phyloP scores from a whole-genome alignment of 768 basidiomycete species.

The Psilocybe cyanescens region DNA sequence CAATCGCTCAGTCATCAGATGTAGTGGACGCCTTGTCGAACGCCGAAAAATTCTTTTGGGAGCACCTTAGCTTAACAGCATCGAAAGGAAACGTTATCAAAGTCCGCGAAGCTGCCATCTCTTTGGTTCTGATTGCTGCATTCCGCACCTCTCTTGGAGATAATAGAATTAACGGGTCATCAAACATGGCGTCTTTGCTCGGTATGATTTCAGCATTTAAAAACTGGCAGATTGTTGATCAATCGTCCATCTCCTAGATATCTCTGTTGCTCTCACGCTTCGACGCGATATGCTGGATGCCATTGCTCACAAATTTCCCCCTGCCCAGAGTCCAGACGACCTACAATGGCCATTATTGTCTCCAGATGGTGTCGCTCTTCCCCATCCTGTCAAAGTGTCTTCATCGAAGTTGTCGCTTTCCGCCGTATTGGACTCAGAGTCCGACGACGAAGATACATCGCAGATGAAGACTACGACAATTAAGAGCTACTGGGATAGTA shows the following conservation, averaged over 20 bases:
- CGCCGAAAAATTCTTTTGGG: conserved; percentile 74
- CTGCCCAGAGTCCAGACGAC: conserved; percentile 55
- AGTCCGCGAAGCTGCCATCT: conserved; percentile 75
- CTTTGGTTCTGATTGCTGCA: conserved; percentile 69
- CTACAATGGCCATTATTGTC: conserved; percentile 71
- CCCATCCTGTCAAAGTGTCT: conserved; percentile 22
- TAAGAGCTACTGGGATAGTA: conserved; percentile 63
- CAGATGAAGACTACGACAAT: conserved; percentile 33
- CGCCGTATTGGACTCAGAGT: conserved; percentile 17
- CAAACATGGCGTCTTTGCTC: conserved; percentile 65
- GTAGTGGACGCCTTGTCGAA: conserved; percentile 62
- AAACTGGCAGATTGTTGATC: background rate
- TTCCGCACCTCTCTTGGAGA: conserved; percentile 85
- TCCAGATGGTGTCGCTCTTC: conserved; percentile 44
- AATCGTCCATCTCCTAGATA: conserved; percentile 49
- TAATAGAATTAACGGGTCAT: conserved; percentile 48
- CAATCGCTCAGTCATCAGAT: conserved; percentile 54
- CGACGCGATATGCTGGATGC: conserved; percentile 87
- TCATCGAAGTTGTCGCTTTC: conserved; percentile 18
- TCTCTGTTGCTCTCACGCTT: conserved; percentile 75
- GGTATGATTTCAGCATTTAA: conserved; percentile 40
- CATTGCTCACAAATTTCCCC: conserved; percentile 70
- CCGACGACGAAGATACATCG: conserved; percentile 43
- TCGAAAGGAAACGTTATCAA: conserved; percentile 67
- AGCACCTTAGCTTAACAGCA: conserved; percentile 58